phyloP scores from a whole-genome alignment of 2,329 filamentous ascomycete species.

The Calonectria ilicicola region DNA sequence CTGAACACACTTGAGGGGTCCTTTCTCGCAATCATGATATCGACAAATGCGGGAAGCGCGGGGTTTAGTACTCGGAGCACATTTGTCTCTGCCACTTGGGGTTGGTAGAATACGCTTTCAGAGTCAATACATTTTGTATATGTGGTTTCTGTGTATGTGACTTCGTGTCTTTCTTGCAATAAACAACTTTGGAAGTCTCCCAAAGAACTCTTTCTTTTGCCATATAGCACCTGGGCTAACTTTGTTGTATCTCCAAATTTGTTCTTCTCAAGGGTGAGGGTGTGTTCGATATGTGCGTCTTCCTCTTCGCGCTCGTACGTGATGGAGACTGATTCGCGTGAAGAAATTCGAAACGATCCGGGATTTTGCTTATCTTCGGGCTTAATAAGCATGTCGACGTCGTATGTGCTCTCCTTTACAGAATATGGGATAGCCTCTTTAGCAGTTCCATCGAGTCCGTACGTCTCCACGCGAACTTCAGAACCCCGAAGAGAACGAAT shows the following conservation, averaged over 20 bases:
- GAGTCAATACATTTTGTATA: not conserved
- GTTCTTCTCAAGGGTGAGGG: not conserved
- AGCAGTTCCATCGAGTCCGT: not conserved
- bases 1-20: not conserved
- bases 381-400: not conserved
- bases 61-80: not conserved
- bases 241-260: not conserved
- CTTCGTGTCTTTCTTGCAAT: not conserved
- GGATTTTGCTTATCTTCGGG: not conserved
- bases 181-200: not conserved
- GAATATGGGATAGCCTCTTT: not conserved
- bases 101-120: not conserved
- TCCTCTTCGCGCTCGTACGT: not conserved
- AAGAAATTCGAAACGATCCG: not conserved
- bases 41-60: not conserved
- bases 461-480: not conserved
- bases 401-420: not conserved
- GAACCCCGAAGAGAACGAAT: not conserved
- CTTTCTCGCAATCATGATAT: not conserved
- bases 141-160: not conserved
- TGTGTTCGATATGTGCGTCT: not conserved
- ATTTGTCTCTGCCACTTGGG: not conserved
- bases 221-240: not conserved
- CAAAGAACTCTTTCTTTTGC: not conserved
- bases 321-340: not conserved